These are phyloP conservation scores for Vitis hybrid DNA, from an alignment of 177 flowering plant genomes.

Conservation along the genomic window DNA sequence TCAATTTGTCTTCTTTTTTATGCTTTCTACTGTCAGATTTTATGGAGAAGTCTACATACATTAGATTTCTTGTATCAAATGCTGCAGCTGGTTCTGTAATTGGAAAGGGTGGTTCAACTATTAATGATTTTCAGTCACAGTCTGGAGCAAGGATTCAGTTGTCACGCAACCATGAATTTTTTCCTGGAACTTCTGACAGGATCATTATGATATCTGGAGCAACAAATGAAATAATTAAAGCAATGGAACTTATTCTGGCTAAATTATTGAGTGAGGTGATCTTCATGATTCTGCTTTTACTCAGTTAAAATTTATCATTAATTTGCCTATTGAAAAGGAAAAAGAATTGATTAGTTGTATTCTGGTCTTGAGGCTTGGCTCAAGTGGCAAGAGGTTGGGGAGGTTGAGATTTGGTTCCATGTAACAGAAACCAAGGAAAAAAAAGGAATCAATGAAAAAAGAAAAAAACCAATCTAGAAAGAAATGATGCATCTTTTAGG, in stretches of 20 bases:
- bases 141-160: constrained; percentile 92
- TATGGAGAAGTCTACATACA: constrained; percentile 60
- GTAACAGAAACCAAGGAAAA: too few relatives aligned
- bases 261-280: constrained; percentile 85
- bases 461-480: too few relatives aligned
- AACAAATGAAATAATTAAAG: constrained; percentile 60
- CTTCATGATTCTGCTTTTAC: not conserved
- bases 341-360: too few relatives aligned
- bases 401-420: too few relatives aligned
- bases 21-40: constrained; percentile 38
- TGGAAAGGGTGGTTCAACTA: constrained; percentile 98
- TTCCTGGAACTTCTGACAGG: constrained; percentile 95
- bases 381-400: too few relatives aligned
- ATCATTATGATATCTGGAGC: constrained; percentile 87
- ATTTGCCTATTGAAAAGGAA: too few relatives aligned
- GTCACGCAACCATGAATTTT: constrained; percentile 90
- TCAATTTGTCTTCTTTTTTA: not conserved
- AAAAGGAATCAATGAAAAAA: not conserved
- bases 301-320: not conserved
- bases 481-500: not conserved
- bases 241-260: constrained; percentile 70
- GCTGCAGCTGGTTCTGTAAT: constrained; percentile 96
- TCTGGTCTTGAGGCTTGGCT: too few relatives aligned
- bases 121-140: constrained; percentile 85
- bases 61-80: constrained; percentile 92